phyloP scores from a whole-genome alignment of 352 stramenopile genomes.

The Thalassiosira exigua region DNA sequence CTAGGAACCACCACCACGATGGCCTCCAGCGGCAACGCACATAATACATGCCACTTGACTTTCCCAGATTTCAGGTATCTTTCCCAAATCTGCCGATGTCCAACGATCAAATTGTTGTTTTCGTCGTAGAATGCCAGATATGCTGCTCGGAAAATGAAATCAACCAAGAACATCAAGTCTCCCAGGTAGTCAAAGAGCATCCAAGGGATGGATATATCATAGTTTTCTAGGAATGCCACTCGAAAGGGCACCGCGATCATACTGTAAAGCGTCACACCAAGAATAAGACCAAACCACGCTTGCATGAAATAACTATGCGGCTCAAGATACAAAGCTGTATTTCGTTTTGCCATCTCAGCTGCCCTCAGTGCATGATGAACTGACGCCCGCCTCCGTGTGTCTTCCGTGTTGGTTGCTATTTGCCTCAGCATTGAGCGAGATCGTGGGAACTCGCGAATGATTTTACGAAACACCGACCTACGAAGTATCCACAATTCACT shows the following conservation, averaged over 20 bases:
- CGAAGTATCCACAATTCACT: slow-evolving; percentile 71
- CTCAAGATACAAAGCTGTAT: slow-evolving; percentile 44
- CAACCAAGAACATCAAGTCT: slow-evolving; percentile 65
- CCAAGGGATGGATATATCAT: slow-evolving; percentile 47
- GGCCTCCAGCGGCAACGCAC: slow-evolving; percentile 62
- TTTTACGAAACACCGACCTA: slow-evolving; percentile 48
- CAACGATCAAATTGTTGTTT: slow-evolving; percentile 62
- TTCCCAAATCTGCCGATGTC: slow-evolving; percentile 47
- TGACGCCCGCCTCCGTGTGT: slow-evolving; percentile 34
- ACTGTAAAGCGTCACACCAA: slow-evolving; percentile 67
- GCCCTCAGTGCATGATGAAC: slow-evolving; percentile 30
- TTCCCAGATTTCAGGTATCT: slow-evolving; percentile 54
- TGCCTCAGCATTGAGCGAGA: slow-evolving; percentile 27
- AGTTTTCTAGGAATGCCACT: slow-evolving; percentile 65
- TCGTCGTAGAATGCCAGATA: slow-evolving; percentile 69
- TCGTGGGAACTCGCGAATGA: slow-evolving; percentile 59
- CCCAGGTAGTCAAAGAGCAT: slow-evolving; percentile 69
- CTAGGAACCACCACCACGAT: slow-evolving; percentile 40
- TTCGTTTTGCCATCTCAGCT: slow-evolving; percentile 28
- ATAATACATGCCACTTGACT: slow-evolving; percentile 59
- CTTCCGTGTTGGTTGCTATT: slow-evolving; percentile 25
- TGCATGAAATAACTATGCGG: slow-evolving; percentile 66
- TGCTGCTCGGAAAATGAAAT: slow-evolving; percentile 57
- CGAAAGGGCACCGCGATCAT: slow-evolving; percentile 63
- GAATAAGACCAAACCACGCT: slow-evolving; percentile 61